Percentiles rank a stretch among this genome's conserved stretches.
phyloP scores from a whole-genome alignment of 78 protist species.

The Speleostelium caveatum region DNA sequence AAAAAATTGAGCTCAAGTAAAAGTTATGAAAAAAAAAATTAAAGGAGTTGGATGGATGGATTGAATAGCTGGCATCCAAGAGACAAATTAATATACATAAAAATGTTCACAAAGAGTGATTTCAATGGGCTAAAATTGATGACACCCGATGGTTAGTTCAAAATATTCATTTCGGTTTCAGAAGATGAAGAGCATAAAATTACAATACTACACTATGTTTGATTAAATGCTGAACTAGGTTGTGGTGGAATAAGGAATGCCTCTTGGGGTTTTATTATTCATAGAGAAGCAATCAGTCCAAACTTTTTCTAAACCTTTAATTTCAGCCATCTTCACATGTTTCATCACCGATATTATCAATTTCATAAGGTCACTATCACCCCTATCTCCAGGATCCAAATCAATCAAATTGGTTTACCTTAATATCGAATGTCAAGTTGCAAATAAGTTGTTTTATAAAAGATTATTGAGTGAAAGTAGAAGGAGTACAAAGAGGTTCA shows the following conservation, averaged over 20 bases:
- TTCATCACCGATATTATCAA: constrained; percentile 1
- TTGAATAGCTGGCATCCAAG: background rate
- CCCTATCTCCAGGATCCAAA: constrained; percentile 26
- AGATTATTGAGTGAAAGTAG: no score
- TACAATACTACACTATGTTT: constrained; percentile 85
- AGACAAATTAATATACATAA: constrained; percentile 41
- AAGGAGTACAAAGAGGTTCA: no score
- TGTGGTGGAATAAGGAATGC: constrained; percentile 75
- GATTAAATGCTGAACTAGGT: constrained; percentile 51
- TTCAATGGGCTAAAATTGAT: constrained; percentile 93
- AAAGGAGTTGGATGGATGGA: no score
- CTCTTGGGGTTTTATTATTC: constrained; percentile 35
- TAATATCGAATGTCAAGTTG: no score
- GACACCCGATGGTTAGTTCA: constrained; percentile 91
- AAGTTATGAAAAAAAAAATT: no score
- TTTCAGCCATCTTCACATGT: constrained; percentile 61
- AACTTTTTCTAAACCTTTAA: constrained; percentile 33
- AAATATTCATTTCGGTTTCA: constrained; percentile 89
- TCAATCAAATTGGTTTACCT: no score
- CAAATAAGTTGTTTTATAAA: no score
- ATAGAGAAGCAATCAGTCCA: constrained; percentile 11
- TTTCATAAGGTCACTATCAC: background rate
- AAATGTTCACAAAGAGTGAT: constrained; percentile 67
- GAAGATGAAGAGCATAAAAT: constrained; percentile 93
- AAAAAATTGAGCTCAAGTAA: no score